Base-by-base conservation (phyloP, 106 monocot species). In the Acorus calamus region DNA sequence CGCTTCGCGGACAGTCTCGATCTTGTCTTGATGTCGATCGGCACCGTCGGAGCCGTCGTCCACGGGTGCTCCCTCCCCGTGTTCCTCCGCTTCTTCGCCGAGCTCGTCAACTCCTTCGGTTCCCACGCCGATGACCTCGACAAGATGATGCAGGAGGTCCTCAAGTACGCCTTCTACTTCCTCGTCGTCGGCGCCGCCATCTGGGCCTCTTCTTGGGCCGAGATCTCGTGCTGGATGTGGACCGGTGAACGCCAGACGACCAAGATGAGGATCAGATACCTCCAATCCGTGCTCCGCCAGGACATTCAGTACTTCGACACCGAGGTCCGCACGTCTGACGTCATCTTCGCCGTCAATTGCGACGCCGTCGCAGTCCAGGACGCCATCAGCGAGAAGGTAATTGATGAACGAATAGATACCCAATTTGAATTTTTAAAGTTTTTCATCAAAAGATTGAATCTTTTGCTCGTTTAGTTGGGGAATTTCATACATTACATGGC, bases 151-250 rank as follows among this genome's bases (percentile, higher is more conserved):
- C 81, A 78, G 7, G 75, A 89, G 69, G 94, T 94, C 53, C 66
- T 84, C 61, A 94, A 75, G 74, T 75, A 75, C 7, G 67, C 74
- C 12, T 75, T 75, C 68, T 75, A 75, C 49, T 75, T 75, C 68
- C 50, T 75, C 28, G 74, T 75, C 6, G 74, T 75, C 46, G 74
- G 74, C 61, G 74, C 74, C 42, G 74, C 74, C 11, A 75, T 75
- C 5, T 75, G 74, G 74, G 68, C 61, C 7, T 75, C 74, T 41
- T 75, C 74, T 9, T 75, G 74, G 74, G 74, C 74, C 42, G 74
- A 96, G 85, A 96, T 96, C 74, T 90, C 94, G 0, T 96, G 94
- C 80, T 96, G 94, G 94, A 96, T 96, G 87, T 96, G 94, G 94
- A 96, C 87, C 6, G 94, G 94, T 52, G 94, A 96, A 68, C 60